Conservation (phyloP, 179 eudicot genomes). For the Silene coronaria region DNA sequence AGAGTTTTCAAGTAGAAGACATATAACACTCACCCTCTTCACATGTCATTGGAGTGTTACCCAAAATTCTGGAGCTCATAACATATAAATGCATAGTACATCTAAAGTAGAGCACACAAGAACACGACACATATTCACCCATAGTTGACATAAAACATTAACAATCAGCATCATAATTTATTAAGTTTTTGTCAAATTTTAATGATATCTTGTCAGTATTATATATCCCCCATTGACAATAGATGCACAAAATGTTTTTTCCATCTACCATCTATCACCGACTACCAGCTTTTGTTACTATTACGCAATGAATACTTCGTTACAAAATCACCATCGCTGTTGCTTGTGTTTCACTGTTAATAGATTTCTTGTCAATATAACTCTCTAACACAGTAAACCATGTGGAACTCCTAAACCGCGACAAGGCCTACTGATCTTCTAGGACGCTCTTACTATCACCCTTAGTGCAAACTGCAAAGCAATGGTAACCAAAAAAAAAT, state of each 20-base stretch:
- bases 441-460: too few species aligned
- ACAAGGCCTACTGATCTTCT: background rate
- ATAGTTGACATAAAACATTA: background rate
- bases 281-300: background rate
- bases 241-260: background rate
- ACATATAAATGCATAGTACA: background rate
- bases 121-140: background rate
- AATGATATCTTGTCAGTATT: slow-evolving; percentile 2
- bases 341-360: background rate
- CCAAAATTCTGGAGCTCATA: background rate
- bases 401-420: background rate
- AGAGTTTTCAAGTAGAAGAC: background rate
- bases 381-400: background rate
- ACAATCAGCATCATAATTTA: slow-evolving; percentile 6
- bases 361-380: background rate
- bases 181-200: slow-evolving; percentile 7
- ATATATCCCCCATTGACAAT: background rate
- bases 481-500: background rate
- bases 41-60: background rate
- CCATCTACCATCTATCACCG: background rate
- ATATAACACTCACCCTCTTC: background rate
- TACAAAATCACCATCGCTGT: background rate
- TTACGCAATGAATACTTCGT: background rate
- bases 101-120: background rate
- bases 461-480: background rate